Evolutionary conservation across 1,284 basidiomycete genomes (phyloP), one percentile per base, ranked within the genome.

Genomic region (Rhodotorula sp.): DNA sequence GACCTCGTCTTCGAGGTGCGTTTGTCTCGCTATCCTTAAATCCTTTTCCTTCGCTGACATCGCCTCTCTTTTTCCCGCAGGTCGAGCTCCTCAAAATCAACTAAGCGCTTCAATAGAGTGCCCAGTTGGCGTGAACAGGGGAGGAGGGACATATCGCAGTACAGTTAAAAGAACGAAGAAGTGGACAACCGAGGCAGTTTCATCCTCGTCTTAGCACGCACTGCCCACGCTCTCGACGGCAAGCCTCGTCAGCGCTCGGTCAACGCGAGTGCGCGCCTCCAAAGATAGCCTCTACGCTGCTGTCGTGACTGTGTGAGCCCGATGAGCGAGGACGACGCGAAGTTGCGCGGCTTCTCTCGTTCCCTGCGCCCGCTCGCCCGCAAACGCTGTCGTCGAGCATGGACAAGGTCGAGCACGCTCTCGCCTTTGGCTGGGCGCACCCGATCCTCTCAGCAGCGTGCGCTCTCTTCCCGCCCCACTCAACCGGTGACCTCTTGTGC

Each of bases 81-180:
- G 81, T 82, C 62, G 81, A 82, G 76, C 76, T 82, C 34, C 78
- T 82, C 74, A 78, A 77, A 68, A 81, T 82, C 77, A 80, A 82
- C 76, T 77, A 76, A 68, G 64, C 46, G 49, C 39, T 17, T 44
- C 39, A 3, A 44, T 44, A 44, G 39, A 44, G 39, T 17, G 39
- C 39, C 11, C 39, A 44, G 39, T 44, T 17, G 39, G 39, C n/a
- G n/a, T 44, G 39, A 44, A 44, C n/a, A 44, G 19, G 39, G 39
- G 39, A 44, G 39, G 39, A 8, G 36, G 36, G 13, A 36, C 13
- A 6, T 36, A 44, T 44, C 13, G 29, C 9, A 54, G 39, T 9
- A 15, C 19, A 29, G n/a, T 46, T 17, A 2, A 29, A n/a, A n/a
- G 22, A 15, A 15, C 54, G 20, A 55, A 44, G 17, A n/a, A 11